Percentiles rank a stretch among this genome's conserved stretches.
These are phyloP conservation scores for Meripilus lineatus DNA, from an alignment of 1,284 basidiomycete species.

Conservation along the genomic window DNA sequence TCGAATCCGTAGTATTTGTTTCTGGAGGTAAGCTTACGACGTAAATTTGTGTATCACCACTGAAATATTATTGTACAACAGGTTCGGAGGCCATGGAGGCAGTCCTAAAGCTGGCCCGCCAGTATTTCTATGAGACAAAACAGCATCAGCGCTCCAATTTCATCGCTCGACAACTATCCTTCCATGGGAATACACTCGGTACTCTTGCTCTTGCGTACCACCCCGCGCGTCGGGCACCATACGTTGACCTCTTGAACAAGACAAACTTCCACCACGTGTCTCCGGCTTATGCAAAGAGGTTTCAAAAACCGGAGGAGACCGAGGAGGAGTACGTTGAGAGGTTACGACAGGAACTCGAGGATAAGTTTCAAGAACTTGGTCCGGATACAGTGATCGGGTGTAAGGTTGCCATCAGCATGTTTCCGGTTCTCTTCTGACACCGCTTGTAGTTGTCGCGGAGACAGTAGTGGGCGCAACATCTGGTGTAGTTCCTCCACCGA, in stretches of 20 bases:
- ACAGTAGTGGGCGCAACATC: slow-evolving; percentile 81
- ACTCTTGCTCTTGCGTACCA: slow-evolving; percentile 67
- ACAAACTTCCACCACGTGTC: slow-evolving; percentile 76
- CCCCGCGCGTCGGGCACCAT: slow-evolving; percentile 61
- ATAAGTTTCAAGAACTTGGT: slow-evolving; percentile 78
- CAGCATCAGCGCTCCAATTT: slow-evolving; percentile 70
- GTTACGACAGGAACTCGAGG: slow-evolving; percentile 73
- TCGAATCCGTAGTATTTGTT: slow-evolving; percentile 61
- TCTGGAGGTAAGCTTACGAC: slow-evolving; percentile 53
- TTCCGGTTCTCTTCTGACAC: slow-evolving; percentile 8
- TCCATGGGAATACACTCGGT: slow-evolving; percentile 79
- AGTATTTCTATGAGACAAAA: slow-evolving; percentile 69
- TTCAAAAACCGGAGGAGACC: slow-evolving; percentile 61
- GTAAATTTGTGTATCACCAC: background rate
- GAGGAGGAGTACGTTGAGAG: slow-evolving; percentile 76
- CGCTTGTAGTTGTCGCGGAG: slow-evolving; percentile 67
- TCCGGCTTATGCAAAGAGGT: slow-evolving; percentile 80
- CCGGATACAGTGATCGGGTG: slow-evolving; percentile 78
- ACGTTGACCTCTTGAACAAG: slow-evolving; percentile 57
- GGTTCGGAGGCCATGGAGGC: slow-evolving; percentile 85
- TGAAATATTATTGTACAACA: slow-evolving; percentile 23
- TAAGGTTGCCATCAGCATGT: slow-evolving; percentile 28
- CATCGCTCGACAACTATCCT: slow-evolving; percentile 76
- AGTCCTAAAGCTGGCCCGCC: slow-evolving; percentile 73
- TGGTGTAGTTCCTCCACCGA: slow-evolving; percentile 69